Evolutionary conservation across 176 grass and related monocot genomes (phyloP), one percentile per base, ranked within the genome.

Genomic region (Juncus effusus): DNA sequence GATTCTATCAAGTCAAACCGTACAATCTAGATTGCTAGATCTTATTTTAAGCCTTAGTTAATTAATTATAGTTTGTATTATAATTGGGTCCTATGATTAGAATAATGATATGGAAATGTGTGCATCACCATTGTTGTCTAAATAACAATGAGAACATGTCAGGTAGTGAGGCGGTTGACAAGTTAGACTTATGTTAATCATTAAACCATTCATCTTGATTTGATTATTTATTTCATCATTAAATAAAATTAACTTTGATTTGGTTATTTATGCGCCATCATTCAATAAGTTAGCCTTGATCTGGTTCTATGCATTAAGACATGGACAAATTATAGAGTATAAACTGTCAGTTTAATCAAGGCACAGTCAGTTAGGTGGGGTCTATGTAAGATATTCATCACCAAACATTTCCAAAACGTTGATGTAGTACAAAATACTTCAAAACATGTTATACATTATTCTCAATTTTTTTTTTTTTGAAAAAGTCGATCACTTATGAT

Each of bases 141-240:
- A 67, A 67, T 11, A 67, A 66, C 9, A 66, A 67, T 12, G 3
- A 13, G 42, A 67, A 51, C 64, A 15, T 67, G 64, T 67, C 64
- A 67, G 64, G 45, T 35, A 14, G 5, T 37, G 36, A 55, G 36
- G 28, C 51, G 50, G n/a, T 68, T 55, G 65, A 55, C 53, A 55
- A 36, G 64, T 54, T 67, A 69, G 50, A 69, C 49, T 9, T 16
- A 55, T 69, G 65, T 69, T 69, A 38, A 47, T 57, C 54, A 57
- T 13, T 16, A 16, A 16, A 57, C 3, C 5, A 57, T 13, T 57
- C 5, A 13, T 16, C 4, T 11, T 57, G 13, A 57, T 57, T 47
- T 47, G 6, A 47, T 47, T 47, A 47, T 47, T 6, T 47, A 9
- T 47, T 0, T 47, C 44, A 5, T 47, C 0, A 47, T 47, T 47